Conservation (phyloP, 805 yeast genomes). For the Teunomyces lycoperdinae region DNA sequence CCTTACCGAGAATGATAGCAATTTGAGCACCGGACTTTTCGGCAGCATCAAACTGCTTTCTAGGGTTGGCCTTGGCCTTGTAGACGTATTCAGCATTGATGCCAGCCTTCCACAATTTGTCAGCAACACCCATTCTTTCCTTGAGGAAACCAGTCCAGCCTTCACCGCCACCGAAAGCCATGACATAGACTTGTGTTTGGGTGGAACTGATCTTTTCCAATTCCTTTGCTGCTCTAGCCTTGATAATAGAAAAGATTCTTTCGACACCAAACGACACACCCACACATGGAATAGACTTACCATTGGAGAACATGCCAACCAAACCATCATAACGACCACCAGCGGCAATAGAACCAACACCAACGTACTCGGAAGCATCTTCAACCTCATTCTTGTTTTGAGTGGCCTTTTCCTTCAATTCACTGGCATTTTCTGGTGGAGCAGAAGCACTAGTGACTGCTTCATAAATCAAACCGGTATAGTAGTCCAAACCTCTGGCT, state of each 20-base stretch:
- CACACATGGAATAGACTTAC: slow-evolving; percentile 93
- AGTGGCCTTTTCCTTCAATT: slow-evolving; percentile 49
- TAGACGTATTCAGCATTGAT: slow-evolving; percentile 89
- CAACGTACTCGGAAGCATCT: slow-evolving; percentile 94
- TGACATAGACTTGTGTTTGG: slow-evolving; percentile 88
- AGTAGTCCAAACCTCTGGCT: slow-evolving; percentile 97
- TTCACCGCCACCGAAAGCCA: slow-evolving; percentile 99
- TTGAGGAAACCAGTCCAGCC: slow-evolving; percentile 91
- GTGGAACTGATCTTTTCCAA: slow-evolving; percentile 71
- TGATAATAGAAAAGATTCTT: slow-evolving; percentile 85
- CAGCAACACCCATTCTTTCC: slow-evolving; percentile 87
- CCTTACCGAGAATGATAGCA: slow-evolving; percentile 93
- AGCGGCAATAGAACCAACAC: slow-evolving; percentile 97
- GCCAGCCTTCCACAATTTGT: slow-evolving; percentile 81
- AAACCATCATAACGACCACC: slow-evolving; percentile 98
- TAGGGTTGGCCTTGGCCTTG: slow-evolving; percentile 89
- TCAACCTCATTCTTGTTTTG: slow-evolving; percentile 57
- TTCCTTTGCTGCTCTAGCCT: slow-evolving; percentile 61
- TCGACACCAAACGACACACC: slow-evolving; percentile 98
- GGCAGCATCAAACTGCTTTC: slow-evolving; percentile 97
- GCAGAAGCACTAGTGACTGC: slow-evolving; percentile 95
- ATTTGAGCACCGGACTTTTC: slow-evolving; percentile 89
- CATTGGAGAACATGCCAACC: slow-evolving; percentile 94
- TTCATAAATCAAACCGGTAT: slow-evolving; percentile 95
- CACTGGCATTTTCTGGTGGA: slow-evolving; percentile 82